Conservation (phyloP, 352 stramenopile genomes). For the Phytophthora cryptogea region DNA sequence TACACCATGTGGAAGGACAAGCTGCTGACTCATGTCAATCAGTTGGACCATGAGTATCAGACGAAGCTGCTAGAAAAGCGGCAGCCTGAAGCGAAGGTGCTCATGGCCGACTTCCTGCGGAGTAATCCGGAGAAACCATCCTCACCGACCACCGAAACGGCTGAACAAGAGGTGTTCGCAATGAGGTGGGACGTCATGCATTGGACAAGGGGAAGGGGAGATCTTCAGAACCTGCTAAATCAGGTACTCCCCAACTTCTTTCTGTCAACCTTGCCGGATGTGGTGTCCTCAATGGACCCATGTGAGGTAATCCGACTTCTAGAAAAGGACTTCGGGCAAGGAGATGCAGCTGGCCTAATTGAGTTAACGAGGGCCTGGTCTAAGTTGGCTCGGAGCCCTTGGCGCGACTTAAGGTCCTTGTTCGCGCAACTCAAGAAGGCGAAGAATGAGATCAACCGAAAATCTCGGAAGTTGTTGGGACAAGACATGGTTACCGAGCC, state of each 20-base stretch:
- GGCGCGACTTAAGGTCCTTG: too few species aligned
- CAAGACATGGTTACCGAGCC: too few species aligned
- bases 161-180: background rate
- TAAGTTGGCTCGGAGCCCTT: too few species aligned
- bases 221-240: slow-evolving; percentile 20
- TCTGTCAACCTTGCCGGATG: slow-evolving; percentile 2
- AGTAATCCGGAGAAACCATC: slow-evolving; percentile 3
- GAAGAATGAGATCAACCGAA: slow-evolving; percentile 18
- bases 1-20: slow-evolving; percentile 30
- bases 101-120: slow-evolving; percentile 18
- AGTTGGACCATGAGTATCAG: slow-evolving; percentile 18
- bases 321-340: slow-evolving; percentile 4
- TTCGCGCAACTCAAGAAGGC: slow-evolving; percentile 17
- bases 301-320: slow-evolving; percentile 2
- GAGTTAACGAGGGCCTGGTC: too few species aligned
- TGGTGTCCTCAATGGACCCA: too few species aligned
- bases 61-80: slow-evolving; percentile 15
- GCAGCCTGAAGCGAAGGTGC: slow-evolving; percentile 9
- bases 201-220: slow-evolving; percentile 6
- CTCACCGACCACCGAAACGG: background rate
- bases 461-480: background rate
- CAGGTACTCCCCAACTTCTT: slow-evolving; percentile 17
- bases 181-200: slow-evolving; percentile 11
- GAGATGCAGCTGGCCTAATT: too few species aligned
- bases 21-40: slow-evolving; percentile 16